Base-by-base conservation (phyloP, 1,139 yeast genomes). In the Ashbya aceris region DNA sequence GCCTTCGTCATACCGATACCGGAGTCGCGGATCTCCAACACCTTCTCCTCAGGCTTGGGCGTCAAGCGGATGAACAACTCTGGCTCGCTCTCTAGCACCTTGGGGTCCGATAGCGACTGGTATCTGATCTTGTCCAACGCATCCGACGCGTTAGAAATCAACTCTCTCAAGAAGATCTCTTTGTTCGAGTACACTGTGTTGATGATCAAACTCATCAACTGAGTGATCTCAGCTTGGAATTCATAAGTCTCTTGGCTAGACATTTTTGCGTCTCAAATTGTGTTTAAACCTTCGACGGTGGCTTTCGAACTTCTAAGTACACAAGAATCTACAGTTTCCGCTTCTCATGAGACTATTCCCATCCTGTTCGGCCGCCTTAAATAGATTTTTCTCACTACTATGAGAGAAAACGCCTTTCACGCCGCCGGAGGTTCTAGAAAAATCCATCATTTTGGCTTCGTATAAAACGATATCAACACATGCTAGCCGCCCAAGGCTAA, bases 1-100 rank as follows among this genome's bases (percentile, higher is more conserved):
- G 96, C 94, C 77, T 93, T 93, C 71, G 99, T 93, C 95, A 91
- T 87, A 86, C 99, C 99, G 63, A 93, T 87, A 87, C 99, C 99
- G 48, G 97, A 80, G 71, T 93, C 99, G 74, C 98, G 89, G 68
- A 93, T 83, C 73, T 91, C 97, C 65, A 93, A 77, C 51, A 91
- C 81, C 70, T 87, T 87, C 65, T 82, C 77, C 58, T 89, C 98
- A 68, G 95, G 95, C 68, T 74, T 80, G 66, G 99, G 99, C 53
- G 95, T 91, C 62, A 93, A 79, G 77, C 98, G 87, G 64, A 93
- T 87, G 74, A 85, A 93, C 60, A 93, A 78, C 64, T 91, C 96
- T 46, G 96, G 96, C 72, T 91, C 98, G 48, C 93, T 66, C 63
- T 91, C 98, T 65, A 93, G 79, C 68, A 83, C 79, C 56, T 86